These are phyloP conservation scores for Aspergillus bridgeri DNA, from an alignment of 495 filamentous ascomycete species.

Conservation along the genomic window DNA sequence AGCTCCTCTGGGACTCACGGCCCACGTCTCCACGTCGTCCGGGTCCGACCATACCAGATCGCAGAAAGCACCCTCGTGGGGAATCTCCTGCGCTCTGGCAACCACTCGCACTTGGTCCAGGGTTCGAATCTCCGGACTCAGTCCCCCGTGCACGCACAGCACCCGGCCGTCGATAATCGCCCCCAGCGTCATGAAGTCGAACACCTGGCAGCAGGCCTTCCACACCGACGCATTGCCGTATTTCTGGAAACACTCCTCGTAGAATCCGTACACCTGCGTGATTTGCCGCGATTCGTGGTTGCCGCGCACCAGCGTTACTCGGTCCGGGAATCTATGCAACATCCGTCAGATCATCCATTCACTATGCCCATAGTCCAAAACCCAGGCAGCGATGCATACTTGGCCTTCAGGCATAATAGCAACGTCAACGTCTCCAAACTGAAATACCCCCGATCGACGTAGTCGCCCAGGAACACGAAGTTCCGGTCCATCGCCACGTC, in stretches of 20 bases:
- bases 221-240: conserved; percentile 98
- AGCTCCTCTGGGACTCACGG: conserved; percentile 88
- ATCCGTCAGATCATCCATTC: too few species aligned
- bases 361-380: too few species aligned
- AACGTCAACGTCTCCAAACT: conserved; percentile 95
- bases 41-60: conserved; percentile 98
- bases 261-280: conserved; percentile 98
- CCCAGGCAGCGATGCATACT: too few species aligned
- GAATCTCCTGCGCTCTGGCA: conserved; percentile 93
- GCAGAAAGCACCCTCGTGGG: conserved; percentile 96
- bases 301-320: conserved; percentile 91
- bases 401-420: conserved; percentile 93
- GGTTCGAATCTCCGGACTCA: conserved; percentile 94
- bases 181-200: conserved; percentile 94
- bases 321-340: conserved; percentile 92
- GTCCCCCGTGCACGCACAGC: conserved; percentile 93
- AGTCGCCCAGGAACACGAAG: conserved; percentile 95
- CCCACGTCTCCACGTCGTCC: conserved; percentile 98
- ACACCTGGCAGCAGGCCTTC: conserved; percentile 99
- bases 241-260: conserved; percentile 96
- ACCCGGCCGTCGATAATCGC: conserved; percentile 97
- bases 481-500: conserved; percentile 60
- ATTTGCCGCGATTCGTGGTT: conserved; percentile 99
- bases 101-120: conserved; percentile 98
- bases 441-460: conserved; percentile 97